Evolutionary conservation across 495 filamentous ascomycete genomes (phyloP).

Genomic region (Neurospora sp.): DNA sequence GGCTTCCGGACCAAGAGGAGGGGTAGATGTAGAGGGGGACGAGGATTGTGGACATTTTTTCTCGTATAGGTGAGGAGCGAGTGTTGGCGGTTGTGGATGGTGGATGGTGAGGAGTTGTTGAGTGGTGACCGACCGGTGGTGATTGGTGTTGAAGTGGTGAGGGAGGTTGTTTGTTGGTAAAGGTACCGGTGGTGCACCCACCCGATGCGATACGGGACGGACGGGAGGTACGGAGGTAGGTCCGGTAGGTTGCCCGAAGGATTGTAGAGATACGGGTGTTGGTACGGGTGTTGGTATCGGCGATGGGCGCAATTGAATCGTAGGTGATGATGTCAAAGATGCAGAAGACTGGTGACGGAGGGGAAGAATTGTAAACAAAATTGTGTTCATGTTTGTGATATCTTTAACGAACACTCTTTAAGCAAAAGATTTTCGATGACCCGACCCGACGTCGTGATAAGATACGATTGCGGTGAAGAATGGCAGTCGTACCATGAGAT

Average conservation of each 20-base stretch:
- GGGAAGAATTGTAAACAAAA: background rate
- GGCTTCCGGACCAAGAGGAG: slow-evolving; percentile 11
- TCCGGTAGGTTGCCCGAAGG: no score
- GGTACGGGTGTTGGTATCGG: no score
- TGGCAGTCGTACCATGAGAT: background rate
- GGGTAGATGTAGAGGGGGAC: slow-evolving; percentile 50
- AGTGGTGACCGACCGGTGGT: no score
- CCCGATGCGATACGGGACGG: background rate
- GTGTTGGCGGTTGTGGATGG: no score
- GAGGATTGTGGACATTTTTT: slow-evolving; percentile 19
- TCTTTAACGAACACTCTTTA: background rate
- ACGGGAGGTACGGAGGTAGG: background rate
- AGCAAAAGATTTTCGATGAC: background rate
- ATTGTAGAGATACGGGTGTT: no score
- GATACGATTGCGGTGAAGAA: background rate
- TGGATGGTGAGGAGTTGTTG: background rate
- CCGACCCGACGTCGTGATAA: background rate
- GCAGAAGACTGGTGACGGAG: background rate
- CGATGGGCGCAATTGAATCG: background rate
- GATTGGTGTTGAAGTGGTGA: background rate
- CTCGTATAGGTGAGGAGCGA: background rate
- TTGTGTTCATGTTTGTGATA: background rate
- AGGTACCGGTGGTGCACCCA: background rate
- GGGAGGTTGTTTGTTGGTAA: background rate
- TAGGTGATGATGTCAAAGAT: background rate